These are phyloP conservation scores for Voacanga thouarsii DNA, from an alignment of 257 asterid species.

Conservation along the genomic window DNA sequence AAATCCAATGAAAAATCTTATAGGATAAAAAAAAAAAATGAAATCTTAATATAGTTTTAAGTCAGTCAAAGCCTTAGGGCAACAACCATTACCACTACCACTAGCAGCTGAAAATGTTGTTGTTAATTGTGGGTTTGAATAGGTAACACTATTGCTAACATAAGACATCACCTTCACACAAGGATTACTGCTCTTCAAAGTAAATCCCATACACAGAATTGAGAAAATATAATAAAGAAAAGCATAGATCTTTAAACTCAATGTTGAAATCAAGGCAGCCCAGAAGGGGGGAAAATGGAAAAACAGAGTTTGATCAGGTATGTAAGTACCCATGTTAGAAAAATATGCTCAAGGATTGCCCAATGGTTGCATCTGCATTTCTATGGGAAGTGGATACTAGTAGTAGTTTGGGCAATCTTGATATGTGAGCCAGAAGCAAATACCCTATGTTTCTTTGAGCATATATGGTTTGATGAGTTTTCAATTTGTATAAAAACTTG, in stretches of 20 bases:
- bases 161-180: slow-evolving; percentile 1
- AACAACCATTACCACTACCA: slow-evolving; percentile 3
- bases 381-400: neutral
- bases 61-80: slow-evolving; percentile 41
- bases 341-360: neutral
- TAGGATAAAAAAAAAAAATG: slow-evolving; percentile 34
- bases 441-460: no score
- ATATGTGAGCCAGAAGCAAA: no score
- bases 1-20: no score
- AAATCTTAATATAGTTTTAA: slow-evolving; percentile 68
- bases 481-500: no score
- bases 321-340: neutral
- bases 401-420: neutral
- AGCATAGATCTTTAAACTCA: neutral
- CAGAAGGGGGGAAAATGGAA: no score
- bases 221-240: neutral
- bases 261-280: neutral
- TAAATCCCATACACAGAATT: neutral
- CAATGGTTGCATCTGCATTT: neutral
- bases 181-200: neutral
- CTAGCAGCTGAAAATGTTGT: neutral
- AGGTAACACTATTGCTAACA: neutral
- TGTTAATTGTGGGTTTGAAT: neutral
- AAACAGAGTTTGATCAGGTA: neutral
- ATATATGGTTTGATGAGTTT: no score